Percentiles rank a stretch among this genome's conserved stretches.
Evolutionary conservation across 2,329 filamentous ascomycete genomes (phyloP).

Genomic region (Parascedosporium putredinis): DNA sequence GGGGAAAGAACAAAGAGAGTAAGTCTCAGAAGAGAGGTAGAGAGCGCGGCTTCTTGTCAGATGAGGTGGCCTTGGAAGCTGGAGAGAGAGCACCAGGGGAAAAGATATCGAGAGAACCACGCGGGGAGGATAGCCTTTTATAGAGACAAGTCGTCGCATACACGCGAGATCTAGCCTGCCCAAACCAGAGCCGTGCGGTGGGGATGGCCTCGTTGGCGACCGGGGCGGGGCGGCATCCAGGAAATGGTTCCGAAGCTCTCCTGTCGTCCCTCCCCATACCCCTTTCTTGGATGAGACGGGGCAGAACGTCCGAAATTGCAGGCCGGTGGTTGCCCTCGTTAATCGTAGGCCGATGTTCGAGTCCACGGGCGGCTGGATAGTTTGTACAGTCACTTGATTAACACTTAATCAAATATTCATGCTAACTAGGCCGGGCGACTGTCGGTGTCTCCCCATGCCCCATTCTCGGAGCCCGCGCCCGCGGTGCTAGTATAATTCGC

Average conservation of each 20-base stretch:
- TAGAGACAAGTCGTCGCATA: too few species aligned
- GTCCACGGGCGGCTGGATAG: background rate
- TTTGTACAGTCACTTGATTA: constrained; percentile 6
- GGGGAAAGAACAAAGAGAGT: too few species aligned
- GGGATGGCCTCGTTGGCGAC: too few species aligned
- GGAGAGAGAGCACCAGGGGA: background rate
- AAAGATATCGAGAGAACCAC: background rate
- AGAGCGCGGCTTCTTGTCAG: constrained; percentile 1
- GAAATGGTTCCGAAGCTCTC: too few species aligned
- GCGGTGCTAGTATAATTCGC: background rate
- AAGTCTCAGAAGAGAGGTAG: background rate
- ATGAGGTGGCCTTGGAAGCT: background rate
- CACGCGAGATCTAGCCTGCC: too few species aligned
- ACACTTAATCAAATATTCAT: constrained; percentile 6
- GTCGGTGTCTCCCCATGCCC: constrained; percentile 1
- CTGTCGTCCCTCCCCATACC: background rate
- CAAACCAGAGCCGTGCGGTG: too few species aligned
- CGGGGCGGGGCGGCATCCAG: background rate
- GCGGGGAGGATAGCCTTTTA: background rate
- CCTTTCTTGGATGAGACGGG: background rate
- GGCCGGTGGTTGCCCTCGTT: background rate
- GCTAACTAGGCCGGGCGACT: background rate
- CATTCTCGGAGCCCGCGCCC: background rate
- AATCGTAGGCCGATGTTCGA: background rate
- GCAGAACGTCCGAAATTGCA: background rate